Conservation (phyloP, 2,329 filamentous ascomycete genomes). For the Fusarium udum region DNA sequence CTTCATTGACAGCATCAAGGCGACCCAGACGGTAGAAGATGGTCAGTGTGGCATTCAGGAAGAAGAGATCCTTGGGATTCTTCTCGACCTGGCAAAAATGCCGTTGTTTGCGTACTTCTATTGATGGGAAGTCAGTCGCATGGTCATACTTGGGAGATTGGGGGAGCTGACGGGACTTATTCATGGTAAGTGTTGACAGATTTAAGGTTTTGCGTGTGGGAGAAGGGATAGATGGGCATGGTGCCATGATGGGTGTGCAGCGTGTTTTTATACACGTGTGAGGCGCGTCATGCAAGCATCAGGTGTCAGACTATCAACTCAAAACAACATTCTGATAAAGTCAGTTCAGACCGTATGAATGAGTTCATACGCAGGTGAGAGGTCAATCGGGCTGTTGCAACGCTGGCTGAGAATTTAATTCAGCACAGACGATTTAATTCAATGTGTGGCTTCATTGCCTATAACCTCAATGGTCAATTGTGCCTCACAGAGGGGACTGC, state of each 20-base stretch:
- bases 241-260: background rate
- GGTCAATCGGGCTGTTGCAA: background rate
- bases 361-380: too few species aligned
- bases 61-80: fast-evolving
- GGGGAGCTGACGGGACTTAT: fast-evolving
- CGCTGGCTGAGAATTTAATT: background rate
- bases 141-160: too few species aligned
- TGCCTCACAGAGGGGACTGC: fast-evolving
- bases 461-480: fast-evolving
- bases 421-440: background rate
- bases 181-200: background rate
- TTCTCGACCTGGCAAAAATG: background rate
- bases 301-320: too few species aligned
- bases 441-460: background rate
- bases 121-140: background rate
- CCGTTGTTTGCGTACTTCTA: background rate
- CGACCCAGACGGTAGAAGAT: background rate
- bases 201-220: too few species aligned
- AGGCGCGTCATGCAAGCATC: too few species aligned
- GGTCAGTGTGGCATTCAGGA: background rate
- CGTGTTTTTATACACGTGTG: background rate
- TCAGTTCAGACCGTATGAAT: too few species aligned
- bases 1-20: background rate
- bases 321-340: too few species aligned
- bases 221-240: too few species aligned